Base-by-base conservation (phyloP, 1,284 basidiomycete species). In the Sanghuangporus baumii region DNA sequence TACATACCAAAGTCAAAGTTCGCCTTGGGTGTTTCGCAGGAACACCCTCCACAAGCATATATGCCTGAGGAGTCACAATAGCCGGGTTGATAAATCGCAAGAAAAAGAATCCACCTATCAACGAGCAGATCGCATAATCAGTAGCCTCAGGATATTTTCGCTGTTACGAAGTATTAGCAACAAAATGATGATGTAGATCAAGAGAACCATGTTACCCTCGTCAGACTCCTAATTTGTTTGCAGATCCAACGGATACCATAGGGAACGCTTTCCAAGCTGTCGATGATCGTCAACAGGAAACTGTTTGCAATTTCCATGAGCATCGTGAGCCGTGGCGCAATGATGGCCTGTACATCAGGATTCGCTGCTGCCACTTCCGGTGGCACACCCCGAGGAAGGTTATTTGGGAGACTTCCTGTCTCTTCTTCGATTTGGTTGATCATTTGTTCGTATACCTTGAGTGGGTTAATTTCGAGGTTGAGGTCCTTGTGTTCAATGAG, bases 161-260 rank as follows among this genome's bases (percentile, higher is more conserved):
- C 93, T 98, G 73, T 4, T 67, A 56, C 64, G 59, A 46, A 5
- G 16, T 58, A 43, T 61, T 43, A 12, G 47, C 34, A 58, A 54
- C 31, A 46, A 67, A 54, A 66, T 38, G 54, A 26, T 8, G 58
- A 31, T 34, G 16, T 51, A 64, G 67, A 46, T 51, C 36, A 43
- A 57, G 43, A 46, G 57, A 65, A 59, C 2, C 6, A 3, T 50
- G 75, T 86, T 68, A 96, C 94, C 78, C 92, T 85, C 57, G 97
- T 98, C 72, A 98, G 76, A 78, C 93, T 95, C 67, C 94, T 83
- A 74, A 99, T 98, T 77, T 99, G 96, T 78, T 99, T 99, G 80
- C 97, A 99, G 71, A 99, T 99, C 97, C 97, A 99, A 67, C 97
- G 85, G 67, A 99, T 98, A 71, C 97, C 96, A 71, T 99, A 99